Percentiles rank a stretch among this genome's conserved stretches.
Evolutionary conservation across 495 filamentous ascomycete genomes (phyloP).

Genomic region (Penicillium salamii): DNA sequence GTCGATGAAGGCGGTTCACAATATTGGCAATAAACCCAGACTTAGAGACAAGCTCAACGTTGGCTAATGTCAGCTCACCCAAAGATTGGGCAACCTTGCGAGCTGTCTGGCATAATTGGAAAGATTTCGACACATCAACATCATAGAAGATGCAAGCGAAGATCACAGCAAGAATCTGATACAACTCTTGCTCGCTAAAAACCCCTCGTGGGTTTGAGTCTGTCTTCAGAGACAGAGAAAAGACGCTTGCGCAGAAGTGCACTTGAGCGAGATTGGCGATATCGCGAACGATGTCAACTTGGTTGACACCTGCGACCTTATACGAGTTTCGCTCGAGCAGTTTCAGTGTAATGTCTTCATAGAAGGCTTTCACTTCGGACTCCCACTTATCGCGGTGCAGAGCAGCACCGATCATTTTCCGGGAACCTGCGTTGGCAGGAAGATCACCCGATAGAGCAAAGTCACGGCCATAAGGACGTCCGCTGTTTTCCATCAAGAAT

Average conservation of each 20-base stretch:
- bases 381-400: constrained; percentile 53
- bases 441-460: constrained; percentile 57
- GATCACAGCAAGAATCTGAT: constrained; percentile 55
- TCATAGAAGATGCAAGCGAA: constrained; percentile 66
- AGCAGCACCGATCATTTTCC: constrained; percentile 44
- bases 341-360: constrained; percentile 49
- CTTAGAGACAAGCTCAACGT: constrained; percentile 58
- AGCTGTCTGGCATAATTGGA: constrained; percentile 56
- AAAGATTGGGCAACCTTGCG: constrained; percentile 55
- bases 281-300: constrained; percentile 63
- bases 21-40: constrained; percentile 48
- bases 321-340: constrained; percentile 49
- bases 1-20: constrained; percentile 39
- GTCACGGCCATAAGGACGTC: constrained; percentile 41
- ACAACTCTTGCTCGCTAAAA: constrained; percentile 58
- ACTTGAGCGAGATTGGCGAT: constrained; percentile 59
- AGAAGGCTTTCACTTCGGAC: constrained; percentile 48
- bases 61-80: constrained; percentile 55
- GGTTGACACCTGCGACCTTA: constrained; percentile 50
- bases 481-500: constrained; percentile 42
- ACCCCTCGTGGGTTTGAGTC: constrained; percentile 56
- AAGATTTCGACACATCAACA: constrained; percentile 60
- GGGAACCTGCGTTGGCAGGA: constrained; percentile 43
- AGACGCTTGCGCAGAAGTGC: constrained; percentile 59
- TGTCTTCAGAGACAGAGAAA: constrained; percentile 61